phyloP scores from a whole-genome alignment of 257 asterid genomes.

The Euphrasia confusa region DNA sequence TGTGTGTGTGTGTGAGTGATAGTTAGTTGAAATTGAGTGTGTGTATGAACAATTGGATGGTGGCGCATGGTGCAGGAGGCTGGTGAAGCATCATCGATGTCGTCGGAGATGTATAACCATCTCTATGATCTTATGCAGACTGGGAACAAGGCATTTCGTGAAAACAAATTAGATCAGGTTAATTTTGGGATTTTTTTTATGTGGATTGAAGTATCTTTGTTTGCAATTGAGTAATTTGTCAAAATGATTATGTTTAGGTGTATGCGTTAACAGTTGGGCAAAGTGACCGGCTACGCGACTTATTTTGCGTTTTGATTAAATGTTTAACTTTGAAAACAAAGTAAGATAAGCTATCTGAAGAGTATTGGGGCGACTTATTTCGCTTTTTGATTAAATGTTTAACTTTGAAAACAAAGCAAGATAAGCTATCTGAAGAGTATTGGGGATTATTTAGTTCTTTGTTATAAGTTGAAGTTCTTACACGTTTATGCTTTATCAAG shows the following conservation, averaged over 20 bases:
- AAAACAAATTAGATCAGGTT: conserved; percentile 69
- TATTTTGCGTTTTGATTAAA: too few species aligned
- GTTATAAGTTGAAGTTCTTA: too few species aligned
- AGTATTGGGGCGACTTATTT: neutral
- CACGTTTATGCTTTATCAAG: too few species aligned
- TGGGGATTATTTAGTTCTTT: too few species aligned
- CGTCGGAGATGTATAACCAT: conserved; percentile 57
- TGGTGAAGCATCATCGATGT: conserved; percentile 52
- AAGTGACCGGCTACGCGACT: too few species aligned
- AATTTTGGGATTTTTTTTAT: neutral
- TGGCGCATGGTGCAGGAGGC: conserved; percentile 37
- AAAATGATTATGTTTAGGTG: neutral
- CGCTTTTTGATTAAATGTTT: neutral
- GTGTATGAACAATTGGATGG: neutral
- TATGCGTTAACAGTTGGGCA: neutral
- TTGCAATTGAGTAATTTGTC: neutral
- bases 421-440: too few species aligned
- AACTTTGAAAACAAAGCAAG: too few species aligned
- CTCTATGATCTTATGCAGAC: conserved; percentile 52
- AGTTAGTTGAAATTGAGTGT: neutral
- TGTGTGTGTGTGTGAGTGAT: neutral
- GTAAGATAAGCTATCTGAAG: too few species aligned
- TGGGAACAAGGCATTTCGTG: conserved; percentile 74
- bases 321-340: too few species aligned
- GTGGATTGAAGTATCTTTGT: too few species aligned